Conservation (phyloP, 441 rosid species). For the Gossypium schwendimanii region DNA sequence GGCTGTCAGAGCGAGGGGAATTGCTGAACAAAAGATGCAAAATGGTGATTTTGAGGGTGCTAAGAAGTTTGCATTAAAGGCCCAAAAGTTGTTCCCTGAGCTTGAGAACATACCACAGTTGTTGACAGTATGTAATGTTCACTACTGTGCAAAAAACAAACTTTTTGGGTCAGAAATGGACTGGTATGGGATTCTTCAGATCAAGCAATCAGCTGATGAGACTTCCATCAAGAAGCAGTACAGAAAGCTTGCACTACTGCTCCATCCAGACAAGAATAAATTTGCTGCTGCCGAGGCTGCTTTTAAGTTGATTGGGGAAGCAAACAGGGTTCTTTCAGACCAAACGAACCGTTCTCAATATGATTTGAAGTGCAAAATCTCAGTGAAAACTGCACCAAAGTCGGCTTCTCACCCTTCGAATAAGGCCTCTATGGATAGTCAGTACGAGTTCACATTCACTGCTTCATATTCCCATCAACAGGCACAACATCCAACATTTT, state of each 20-base stretch:
- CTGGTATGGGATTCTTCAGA: slow-evolving; percentile 61
- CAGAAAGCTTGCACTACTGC: slow-evolving; percentile 53
- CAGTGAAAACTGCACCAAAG: slow-evolving; percentile 14
- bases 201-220: slow-evolving; percentile 40
- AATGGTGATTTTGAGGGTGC: slow-evolving; percentile 44
- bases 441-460: slow-evolving; percentile 13
- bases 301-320: slow-evolving; percentile 66
- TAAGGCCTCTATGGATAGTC: slow-evolving; percentile 19
- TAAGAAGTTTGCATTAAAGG: slow-evolving; percentile 33
- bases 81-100: slow-evolving; percentile 45
- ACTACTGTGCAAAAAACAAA: slow-evolving; percentile 40
- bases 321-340: slow-evolving; percentile 43
- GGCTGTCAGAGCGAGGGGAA: slow-evolving; percentile 37
- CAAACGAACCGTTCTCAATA: slow-evolving; percentile 30
- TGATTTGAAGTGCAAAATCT: slow-evolving; percentile 38
- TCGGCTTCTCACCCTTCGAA: slow-evolving; percentile 22
- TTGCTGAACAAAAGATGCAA: slow-evolving; percentile 45
- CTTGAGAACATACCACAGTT: slow-evolving; percentile 42
- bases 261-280: slow-evolving; percentile 43
- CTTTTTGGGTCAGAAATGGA: slow-evolving; percentile 36
- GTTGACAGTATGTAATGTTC: slow-evolving; percentile 52
- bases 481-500: slow-evolving; percentile 25
- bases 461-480: slow-evolving; percentile 19
- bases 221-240: slow-evolving; percentile 55
- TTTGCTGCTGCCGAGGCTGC: slow-evolving; percentile 55